Evolutionary conservation across 306 rosid species (phyloP), one percentile per base, ranked within the genome.

Genomic region (Argentina anserina): DNA sequence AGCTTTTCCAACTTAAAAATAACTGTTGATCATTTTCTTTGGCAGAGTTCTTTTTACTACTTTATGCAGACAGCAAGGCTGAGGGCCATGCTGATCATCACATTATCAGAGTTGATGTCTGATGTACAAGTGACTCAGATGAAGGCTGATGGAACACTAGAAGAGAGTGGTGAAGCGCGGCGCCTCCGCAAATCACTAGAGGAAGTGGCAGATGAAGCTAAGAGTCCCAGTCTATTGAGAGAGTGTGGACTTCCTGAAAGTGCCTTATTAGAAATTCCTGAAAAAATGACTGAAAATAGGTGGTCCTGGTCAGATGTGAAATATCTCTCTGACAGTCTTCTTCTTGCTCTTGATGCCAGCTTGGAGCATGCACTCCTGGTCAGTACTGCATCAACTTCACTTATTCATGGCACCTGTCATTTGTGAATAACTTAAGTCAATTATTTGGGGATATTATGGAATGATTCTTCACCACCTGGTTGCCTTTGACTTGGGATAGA

Each of bases 41-140:
- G 81, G 95, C 92, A 94, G 98, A 88, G 92, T 87, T 94, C 98
- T 56, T 94, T 91, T 81, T 90, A 92, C 83, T 68, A 86, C 92
- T 86, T 94, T 58, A 75, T 76, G 87, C 98, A 90, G 75, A 94
- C 98, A 43, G 96, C 98, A 71, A 89, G 98, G 77, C 82, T 94
- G 85, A 89, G 98, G 86, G 98, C 88, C 72, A 89, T 94, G 97
- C 83, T 94, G 80, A 91, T 94, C 70, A 94, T 94, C 81, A 91
- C 98, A 42, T 79, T 94, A 67, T 94, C 98, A 21, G 98, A 94
- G 87, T 83, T 94, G 79, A 91, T 91, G 98, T 94, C 98, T 71
- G 98, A 94, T 58, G 95, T 94, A 78, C 98, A 94, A 94, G 98
- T 94, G 79, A 94, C 97, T 84, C 98, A 91, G 85, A 89, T 94